A percentile compares a stretch with the other conserved stretches of the same genome.
phyloP scores from a whole-genome alignment of 331 rosid genomes.

The Acacia pycnantha region DNA sequence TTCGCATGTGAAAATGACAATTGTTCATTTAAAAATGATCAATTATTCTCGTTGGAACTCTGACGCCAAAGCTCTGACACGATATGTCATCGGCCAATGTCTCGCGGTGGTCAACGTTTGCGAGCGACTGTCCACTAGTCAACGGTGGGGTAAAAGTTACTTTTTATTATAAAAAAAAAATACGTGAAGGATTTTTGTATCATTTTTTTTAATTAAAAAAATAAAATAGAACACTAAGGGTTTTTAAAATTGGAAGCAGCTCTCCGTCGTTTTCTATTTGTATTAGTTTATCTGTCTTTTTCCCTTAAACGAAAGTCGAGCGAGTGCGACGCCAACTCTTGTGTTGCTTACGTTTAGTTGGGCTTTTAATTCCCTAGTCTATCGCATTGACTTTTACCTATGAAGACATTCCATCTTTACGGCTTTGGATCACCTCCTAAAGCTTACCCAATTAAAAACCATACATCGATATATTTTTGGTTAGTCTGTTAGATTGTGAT shows the following conservation, averaged over 20 bases:
- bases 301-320: no score
- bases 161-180: no score
- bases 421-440: not conserved
- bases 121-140: fast-evolving
- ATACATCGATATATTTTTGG: not conserved
- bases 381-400: not conserved
- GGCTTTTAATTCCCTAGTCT: not conserved
- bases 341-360: not conserved
- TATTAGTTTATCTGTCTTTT: no score
- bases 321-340: not conserved
- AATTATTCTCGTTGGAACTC: no score
- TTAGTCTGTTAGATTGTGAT: not conserved
- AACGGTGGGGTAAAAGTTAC: fast-evolving
- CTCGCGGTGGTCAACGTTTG: fast-evolving
- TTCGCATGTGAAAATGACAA: no score
- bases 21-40: no score
- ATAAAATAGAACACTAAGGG: no score
- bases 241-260: no score
- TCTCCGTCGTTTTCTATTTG: no score
- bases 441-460: not conserved
- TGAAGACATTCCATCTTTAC: not conserved
- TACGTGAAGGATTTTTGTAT: no score
- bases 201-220: no score
- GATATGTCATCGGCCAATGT: no score
- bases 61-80: fast-evolving